These are phyloP conservation scores for Cystobasidiopsis lactophilus DNA, from an alignment of 768 basidiomycete species.

Conservation along the genomic window DNA sequence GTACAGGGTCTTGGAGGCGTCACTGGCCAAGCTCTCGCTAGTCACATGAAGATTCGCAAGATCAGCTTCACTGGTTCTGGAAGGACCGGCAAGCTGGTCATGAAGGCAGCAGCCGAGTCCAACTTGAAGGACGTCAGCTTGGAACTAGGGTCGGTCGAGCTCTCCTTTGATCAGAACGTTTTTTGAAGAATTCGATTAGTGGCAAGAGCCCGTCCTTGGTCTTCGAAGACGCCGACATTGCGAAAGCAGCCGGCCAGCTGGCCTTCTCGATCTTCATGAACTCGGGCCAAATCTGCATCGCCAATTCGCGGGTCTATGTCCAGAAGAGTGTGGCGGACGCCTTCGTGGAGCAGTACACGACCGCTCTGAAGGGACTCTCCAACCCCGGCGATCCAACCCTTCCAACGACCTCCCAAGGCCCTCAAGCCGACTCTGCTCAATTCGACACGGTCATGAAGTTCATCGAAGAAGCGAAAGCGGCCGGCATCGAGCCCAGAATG, in stretches of 20 bases:
- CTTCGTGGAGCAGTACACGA: conserved; percentile 10
- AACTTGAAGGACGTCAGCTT: conserved; percentile 20
- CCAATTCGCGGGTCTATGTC: conserved; percentile 5
- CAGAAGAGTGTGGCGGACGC: conserved; percentile 9
- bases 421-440: conserved; percentile 1
- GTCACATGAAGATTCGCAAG: conserved; percentile 18
- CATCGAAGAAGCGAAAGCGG: conserved; percentile 1
- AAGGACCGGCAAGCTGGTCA: conserved; percentile 7
- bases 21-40: conserved; percentile 15
- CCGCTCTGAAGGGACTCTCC: conserved; percentile 6
- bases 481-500: no score
- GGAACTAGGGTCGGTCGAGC: conserved; percentile 17
- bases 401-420: not conserved
- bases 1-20: conserved; percentile 9
- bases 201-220: conserved; percentile 1
- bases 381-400: conserved; percentile 4
- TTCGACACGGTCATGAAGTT: not conserved
- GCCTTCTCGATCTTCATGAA: conserved; percentile 3
- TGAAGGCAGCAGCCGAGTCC: conserved; percentile 13
- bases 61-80: not conserved
- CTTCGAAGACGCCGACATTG: not conserved
- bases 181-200: no score
- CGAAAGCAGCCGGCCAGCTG: conserved; percentile 1
- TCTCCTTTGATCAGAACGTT: no score
- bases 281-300: conserved; percentile 14